These are phyloP conservation scores for Candida corydali DNA, from an alignment of 805 yeast genomes.

Conservation along the genomic window DNA sequence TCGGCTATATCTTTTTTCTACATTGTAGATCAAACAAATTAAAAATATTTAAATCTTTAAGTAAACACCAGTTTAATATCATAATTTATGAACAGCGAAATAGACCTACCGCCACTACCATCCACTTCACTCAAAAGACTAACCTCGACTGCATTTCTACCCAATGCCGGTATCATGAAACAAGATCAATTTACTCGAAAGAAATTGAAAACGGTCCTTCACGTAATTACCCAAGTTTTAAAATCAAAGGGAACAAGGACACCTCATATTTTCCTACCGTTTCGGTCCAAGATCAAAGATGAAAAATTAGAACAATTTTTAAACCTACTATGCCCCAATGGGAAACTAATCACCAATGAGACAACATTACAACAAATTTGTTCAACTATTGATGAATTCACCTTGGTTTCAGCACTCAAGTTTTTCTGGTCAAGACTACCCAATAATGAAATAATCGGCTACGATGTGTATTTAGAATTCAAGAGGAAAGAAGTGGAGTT, in stretches of 20 bases:
- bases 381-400: slow-evolving; percentile 54
- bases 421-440: slow-evolving; percentile 87
- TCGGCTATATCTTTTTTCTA: too few species aligned
- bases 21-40: too few species aligned
- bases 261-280: slow-evolving; percentile 74
- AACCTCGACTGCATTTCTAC: not conserved
- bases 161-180: slow-evolving; percentile 10
- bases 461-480: slow-evolving; percentile 77
- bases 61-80: too few species aligned
- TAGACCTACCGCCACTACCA: slow-evolving; percentile 11
- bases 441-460: slow-evolving; percentile 74
- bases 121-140: not conserved
- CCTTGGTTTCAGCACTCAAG: slow-evolving; percentile 69
- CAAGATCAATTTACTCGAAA: slow-evolving; percentile 52
- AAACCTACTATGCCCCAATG: slow-evolving; percentile 54
- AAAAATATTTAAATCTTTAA: too few species aligned
- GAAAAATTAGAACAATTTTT: slow-evolving; percentile 55
- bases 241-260: slow-evolving; percentile 67
- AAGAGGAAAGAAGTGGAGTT: slow-evolving; percentile 60
- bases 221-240: slow-evolving; percentile 65
- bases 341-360: slow-evolving; percentile 41
- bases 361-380: slow-evolving; percentile 40
- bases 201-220: slow-evolving; percentile 64
- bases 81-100: slow-evolving; percentile 3
- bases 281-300: slow-evolving; percentile 66